Evolutionary conservation across 768 basidiomycete species (phyloP).

Genomic region (Pleurotus cornucopiae): DNA sequence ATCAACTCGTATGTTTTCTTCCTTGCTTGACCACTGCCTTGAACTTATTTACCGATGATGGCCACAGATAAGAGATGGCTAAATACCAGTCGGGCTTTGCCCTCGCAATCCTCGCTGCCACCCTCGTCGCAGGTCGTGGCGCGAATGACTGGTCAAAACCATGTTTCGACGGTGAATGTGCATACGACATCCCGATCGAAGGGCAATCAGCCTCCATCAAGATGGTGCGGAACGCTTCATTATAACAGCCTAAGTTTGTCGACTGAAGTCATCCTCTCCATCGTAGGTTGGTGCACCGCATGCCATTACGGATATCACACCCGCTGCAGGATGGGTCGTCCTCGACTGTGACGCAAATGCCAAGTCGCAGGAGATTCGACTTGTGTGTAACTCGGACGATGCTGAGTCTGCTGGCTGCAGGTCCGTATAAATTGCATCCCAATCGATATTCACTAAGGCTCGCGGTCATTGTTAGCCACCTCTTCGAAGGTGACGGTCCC

Average conservation of each 20-base stretch:
- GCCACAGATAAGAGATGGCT: background rate
- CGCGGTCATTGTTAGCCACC: background rate
- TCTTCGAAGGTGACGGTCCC: background rate
- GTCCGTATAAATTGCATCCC: background rate
- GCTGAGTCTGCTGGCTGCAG: background rate
- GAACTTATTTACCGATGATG: too few relatives aligned
- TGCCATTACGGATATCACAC: background rate
- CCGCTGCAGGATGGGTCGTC: background rate
- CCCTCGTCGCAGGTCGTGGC: background rate
- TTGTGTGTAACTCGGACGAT: background rate
- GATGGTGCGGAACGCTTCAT: background rate
- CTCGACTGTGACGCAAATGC: background rate
- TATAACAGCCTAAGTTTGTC: background rate
- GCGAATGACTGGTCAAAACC: slow-evolving; percentile 5
- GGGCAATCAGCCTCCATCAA: slow-evolving; percentile 1
- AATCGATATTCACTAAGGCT: background rate
- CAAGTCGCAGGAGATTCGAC: background rate
- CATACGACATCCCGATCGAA: background rate
- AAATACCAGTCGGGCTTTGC: slow-evolving; percentile 1
- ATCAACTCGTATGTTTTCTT: too few relatives aligned
- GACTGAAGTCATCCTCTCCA: background rate
- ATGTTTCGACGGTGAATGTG: slow-evolving; percentile 1
- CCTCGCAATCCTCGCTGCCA: background rate
- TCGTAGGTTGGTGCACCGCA: background rate
- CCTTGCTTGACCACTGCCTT: too few relatives aligned